Base-by-base conservation (phyloP, 768 basidiomycete genomes). In the Collybiopsis confluens region DNA sequence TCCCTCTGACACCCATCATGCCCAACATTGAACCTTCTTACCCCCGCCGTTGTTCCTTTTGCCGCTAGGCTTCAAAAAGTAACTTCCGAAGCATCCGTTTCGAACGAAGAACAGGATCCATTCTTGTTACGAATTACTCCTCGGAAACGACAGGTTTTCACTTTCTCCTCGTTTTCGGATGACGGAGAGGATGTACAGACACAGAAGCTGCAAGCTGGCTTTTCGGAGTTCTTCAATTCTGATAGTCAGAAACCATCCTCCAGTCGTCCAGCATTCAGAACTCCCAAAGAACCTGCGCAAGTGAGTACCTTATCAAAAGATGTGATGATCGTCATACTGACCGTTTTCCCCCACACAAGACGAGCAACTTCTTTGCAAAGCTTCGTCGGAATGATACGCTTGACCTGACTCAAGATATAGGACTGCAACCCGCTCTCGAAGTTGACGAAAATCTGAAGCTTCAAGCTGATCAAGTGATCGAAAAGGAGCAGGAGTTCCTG, bases 401-500 rank as follows among this genome's bases (percentile, higher is more conserved):
- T n/a, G 68, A 73, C 15, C 69, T 90, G 35, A 88, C 86, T 0
- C 78, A 88, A 53, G 88, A 88, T 59, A 66, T 82, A 15, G 68
- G 66, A 15, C 68, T 85, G 20, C 81, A 82, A 56, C 85, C 87
- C 28, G 81, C 77, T 8, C 75, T 82, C 54, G 78, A 86, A 43
- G 76, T 85, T 36, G 75, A 74, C 48, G 78, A 77, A 24, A 72
- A 71, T 40, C 67, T 85, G 13, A 66, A 74, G 49, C 76, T 78
- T 42, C 81, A 81, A 58, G 88, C 88, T 7, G 87, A 90, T 57
- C 70, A 68, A 4, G 85, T 92, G 53, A 89, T 92, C 52, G 87
- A 88, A 70, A 88, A 88, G 61, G 90, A 92, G 59, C 88, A 92
- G 60, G 85, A 77, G 44, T 81, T 76, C 56, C 61, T 88, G 3